phyloP scores from a whole-genome alignment of 2,329 filamentous ascomycete species.

The Aspergillus vadensis region DNA sequence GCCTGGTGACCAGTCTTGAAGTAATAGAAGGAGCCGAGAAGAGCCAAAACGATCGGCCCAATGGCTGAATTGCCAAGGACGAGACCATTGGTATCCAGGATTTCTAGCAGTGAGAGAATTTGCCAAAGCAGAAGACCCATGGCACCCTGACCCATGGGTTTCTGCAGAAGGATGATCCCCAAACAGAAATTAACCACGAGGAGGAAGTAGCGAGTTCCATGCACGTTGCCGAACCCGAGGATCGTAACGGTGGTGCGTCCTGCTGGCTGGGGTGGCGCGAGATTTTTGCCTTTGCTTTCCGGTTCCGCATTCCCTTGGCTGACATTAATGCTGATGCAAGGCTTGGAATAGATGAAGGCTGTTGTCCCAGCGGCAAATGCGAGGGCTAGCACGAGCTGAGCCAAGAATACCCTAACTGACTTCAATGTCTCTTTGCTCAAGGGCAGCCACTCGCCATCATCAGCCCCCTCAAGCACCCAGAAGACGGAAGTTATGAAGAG shows the following conservation, averaged over 20 bases:
- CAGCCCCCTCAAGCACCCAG: slow-evolving; percentile 87
- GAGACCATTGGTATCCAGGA: slow-evolving; percentile 62
- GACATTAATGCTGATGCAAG: slow-evolving; percentile 73
- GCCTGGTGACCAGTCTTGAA: slow-evolving; percentile 99
- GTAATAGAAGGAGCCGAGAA: slow-evolving; percentile 92
- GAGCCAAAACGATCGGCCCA: slow-evolving; percentile 77
- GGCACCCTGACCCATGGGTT: slow-evolving; percentile 89
- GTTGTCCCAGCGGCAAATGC: slow-evolving; percentile 81
- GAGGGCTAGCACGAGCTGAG: slow-evolving; percentile 77
- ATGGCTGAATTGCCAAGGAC: slow-evolving; percentile 66
- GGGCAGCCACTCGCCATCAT: slow-evolving; percentile 77
- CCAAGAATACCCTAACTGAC: slow-evolving; percentile 71
- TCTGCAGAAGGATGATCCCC: slow-evolving; percentile 77
- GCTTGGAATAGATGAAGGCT: slow-evolving; percentile 82
- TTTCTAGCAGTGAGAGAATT: slow-evolving; percentile 73
- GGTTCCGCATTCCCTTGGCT: slow-evolving; percentile 48
- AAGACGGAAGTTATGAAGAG: slow-evolving; percentile 76
- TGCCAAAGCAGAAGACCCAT: slow-evolving; percentile 84
- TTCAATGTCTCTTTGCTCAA: slow-evolving; percentile 67
- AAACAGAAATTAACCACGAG: slow-evolving; percentile 77
- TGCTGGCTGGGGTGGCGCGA: slow-evolving; percentile 29
- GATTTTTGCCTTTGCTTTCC: slow-evolving; percentile 45
- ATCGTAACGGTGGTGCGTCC: slow-evolving; percentile 65
- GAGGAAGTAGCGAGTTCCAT: slow-evolving; percentile 86
- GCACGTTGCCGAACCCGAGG: slow-evolving; percentile 88